These are phyloP conservation scores for Exophiala calicioides DNA, from an alignment of 2,329 filamentous ascomycete genomes.

Conservation along the genomic window DNA sequence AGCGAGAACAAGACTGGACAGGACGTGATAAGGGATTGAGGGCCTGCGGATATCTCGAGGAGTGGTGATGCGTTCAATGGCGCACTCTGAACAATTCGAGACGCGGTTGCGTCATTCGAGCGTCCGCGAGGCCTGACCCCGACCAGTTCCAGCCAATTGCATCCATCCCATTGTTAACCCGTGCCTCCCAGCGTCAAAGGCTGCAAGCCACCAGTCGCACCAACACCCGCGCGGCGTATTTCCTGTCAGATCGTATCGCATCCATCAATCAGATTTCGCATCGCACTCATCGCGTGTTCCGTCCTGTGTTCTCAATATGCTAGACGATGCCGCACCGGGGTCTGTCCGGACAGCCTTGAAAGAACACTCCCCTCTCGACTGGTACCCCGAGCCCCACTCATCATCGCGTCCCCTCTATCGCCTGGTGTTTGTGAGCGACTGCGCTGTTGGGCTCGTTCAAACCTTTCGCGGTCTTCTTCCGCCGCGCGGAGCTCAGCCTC, in stretches of 20 bases:
- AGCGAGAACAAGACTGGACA: neutral
- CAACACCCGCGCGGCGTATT: no score
- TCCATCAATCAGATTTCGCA: neutral
- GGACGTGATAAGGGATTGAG: slow-evolving; percentile 1
- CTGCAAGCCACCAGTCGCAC: no score
- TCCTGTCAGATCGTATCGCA: no score
- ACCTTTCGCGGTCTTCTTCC: slow-evolving; percentile 51
- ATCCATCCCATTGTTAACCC: no score
- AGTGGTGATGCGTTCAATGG: no score
- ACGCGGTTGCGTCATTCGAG: no score
- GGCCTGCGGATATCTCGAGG: no score
- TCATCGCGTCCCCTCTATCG: slow-evolving; percentile 9
- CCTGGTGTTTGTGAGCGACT: slow-evolving; percentile 34
- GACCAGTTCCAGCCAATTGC: no score
- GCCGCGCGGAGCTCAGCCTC: slow-evolving; percentile 65
- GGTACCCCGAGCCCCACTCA: slow-evolving; percentile 26
- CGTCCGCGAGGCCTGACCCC: no score
- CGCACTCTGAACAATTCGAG: no score
- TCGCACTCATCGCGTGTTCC: no score
- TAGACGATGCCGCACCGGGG: slow-evolving; percentile 16
- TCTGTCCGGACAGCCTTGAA: slow-evolving; percentile 20
- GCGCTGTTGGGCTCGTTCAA: slow-evolving; percentile 40
- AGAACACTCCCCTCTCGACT: slow-evolving; percentile 26
- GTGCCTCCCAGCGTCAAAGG: no score
- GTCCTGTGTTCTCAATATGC: slow-evolving; percentile 20